These are phyloP conservation scores for Marchantia polymorpha DNA, from an alignment of 225 moss, liverwort and hornwort genomes.

Conservation along the genomic window DNA sequence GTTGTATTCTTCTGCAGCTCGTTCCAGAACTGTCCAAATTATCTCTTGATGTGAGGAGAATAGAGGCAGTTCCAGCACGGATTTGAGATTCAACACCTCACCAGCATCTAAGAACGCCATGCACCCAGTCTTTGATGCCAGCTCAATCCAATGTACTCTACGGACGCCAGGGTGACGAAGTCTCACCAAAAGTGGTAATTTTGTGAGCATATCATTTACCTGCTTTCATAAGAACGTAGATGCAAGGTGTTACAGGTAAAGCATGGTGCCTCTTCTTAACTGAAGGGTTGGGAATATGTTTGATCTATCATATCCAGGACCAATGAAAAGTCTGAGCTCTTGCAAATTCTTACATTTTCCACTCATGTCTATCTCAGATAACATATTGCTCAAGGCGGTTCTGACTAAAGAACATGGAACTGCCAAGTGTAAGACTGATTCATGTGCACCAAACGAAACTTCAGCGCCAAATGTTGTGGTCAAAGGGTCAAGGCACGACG, in stretches of 20 bases:
- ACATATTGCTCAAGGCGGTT: too few species aligned
- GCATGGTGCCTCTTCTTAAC: too few species aligned
- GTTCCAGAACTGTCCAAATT: slow-evolving; percentile 40
- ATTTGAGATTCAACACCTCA: slow-evolving; percentile 41
- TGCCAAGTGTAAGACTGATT: too few species aligned
- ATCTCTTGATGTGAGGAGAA: slow-evolving; percentile 38
- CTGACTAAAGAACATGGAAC: too few species aligned
- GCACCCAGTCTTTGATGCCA: slow-evolving; percentile 42
- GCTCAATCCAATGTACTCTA: slow-evolving; percentile 54
- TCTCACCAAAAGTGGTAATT: slow-evolving; percentile 41
- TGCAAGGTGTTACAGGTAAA: neutral
- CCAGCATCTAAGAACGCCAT: slow-evolving; percentile 37
- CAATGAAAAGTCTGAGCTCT: too few species aligned
- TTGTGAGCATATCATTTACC: slow-evolving; percentile 54
- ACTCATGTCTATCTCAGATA: too few species aligned
- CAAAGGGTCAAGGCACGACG: too few species aligned
- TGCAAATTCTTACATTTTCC: too few species aligned
- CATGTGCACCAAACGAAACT: too few species aligned
- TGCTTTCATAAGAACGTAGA: slow-evolving; percentile 8
- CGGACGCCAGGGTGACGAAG: slow-evolving; percentile 53
- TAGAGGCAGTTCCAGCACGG: slow-evolving; percentile 43
- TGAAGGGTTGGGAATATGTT: too few species aligned
- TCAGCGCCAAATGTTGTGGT: too few species aligned
- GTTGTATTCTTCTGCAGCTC: slow-evolving; percentile 55
- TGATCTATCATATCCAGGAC: too few species aligned